These are phyloP conservation scores for Claviceps pazoutovae DNA, from an alignment of 2,329 filamentous ascomycete genomes.

Conservation along the genomic window DNA sequence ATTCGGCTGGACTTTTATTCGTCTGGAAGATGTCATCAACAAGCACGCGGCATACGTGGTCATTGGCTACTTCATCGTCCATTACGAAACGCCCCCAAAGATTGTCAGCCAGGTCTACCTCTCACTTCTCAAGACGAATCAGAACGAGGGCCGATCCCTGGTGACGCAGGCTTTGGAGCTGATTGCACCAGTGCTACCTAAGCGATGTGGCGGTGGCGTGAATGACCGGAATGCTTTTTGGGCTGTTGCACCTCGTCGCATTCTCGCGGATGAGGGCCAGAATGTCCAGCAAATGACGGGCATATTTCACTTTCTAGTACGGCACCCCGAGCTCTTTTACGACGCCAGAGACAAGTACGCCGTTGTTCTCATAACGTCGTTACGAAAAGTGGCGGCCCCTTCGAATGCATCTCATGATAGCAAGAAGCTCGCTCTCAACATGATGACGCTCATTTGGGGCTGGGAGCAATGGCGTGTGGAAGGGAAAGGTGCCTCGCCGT, in stretches of 20 bases:
- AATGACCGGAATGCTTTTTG: slow-evolving; percentile 69
- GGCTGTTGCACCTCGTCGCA: slow-evolving; percentile 80
- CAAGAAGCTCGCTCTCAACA: slow-evolving; percentile 77
- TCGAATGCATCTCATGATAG: slow-evolving; percentile 80
- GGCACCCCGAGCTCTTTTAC: slow-evolving; percentile 86
- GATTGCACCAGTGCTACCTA: slow-evolving; percentile 84
- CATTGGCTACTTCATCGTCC: slow-evolving; percentile 92
- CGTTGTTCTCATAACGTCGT: slow-evolving; percentile 71
- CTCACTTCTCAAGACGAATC: slow-evolving; percentile 78
- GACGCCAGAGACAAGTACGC: slow-evolving; percentile 88
- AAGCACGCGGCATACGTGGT: slow-evolving; percentile 97
- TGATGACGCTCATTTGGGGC: slow-evolving; percentile 80
- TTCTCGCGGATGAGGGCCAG: slow-evolving; percentile 84
- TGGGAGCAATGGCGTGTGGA: slow-evolving; percentile 81
- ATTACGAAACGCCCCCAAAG: slow-evolving; percentile 92
- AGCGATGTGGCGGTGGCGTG: slow-evolving; percentile 57
- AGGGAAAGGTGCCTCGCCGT: slow-evolving; percentile 28
- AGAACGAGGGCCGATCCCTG: slow-evolving; percentile 82
- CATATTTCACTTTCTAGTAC: slow-evolving; percentile 93
- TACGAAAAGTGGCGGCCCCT: slow-evolving; percentile 75
- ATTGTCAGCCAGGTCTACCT: slow-evolving; percentile 94
- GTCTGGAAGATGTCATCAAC: slow-evolving; percentile 97
- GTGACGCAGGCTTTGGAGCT: slow-evolving; percentile 92
- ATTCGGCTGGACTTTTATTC: slow-evolving; percentile 97
- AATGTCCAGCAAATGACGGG: slow-evolving; percentile 93